A percentile compares a stretch with the other conserved stretches of the same genome.
These are phyloP conservation scores for Yamadazyma kanchanaburiensis DNA, from an alignment of 1,139 yeast genomes.

Conservation along the genomic window DNA sequence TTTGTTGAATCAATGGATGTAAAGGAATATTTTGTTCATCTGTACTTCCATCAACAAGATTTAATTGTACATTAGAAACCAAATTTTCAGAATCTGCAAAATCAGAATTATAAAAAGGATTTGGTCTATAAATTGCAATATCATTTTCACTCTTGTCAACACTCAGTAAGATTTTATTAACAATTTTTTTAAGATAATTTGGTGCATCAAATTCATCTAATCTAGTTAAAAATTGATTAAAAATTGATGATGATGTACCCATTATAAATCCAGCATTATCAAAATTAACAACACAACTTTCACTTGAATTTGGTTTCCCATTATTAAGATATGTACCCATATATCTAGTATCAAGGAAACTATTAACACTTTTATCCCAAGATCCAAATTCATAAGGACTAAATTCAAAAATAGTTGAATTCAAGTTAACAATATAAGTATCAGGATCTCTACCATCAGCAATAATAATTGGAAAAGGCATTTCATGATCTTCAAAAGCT, in stretches of 20 bases:
- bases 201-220: constrained; percentile 19
- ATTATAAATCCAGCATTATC: constrained; percentile 45
- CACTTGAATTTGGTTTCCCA: constrained; percentile 23
- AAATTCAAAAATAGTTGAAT: constrained; percentile 41
- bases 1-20: constrained; percentile 68
- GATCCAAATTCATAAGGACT: constrained; percentile 43
- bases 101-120: constrained; percentile 31
- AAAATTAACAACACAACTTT: constrained; percentile 30
- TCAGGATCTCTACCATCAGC: constrained; percentile 41
- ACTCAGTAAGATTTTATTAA: constrained; percentile 22
- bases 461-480: constrained; percentile 43
- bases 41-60: constrained; percentile 87
- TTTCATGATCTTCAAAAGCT: constrained; percentile 27
- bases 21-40: constrained; percentile 79
- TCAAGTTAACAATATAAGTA: constrained; percentile 27
- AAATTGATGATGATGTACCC: constrained; percentile 46
- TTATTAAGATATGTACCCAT: constrained; percentile 30
- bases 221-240: constrained; percentile 32
- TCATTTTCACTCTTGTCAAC: constrained; percentile 29
- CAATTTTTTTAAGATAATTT: constrained; percentile 22
- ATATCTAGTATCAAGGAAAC: constrained; percentile 31
- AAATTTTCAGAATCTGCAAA: constrained; percentile 12
- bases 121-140: constrained; percentile 40
- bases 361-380: constrained; percentile 39
- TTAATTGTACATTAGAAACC: constrained; percentile 28